Percentiles rank a stretch among this genome's conserved stretches.
These are phyloP conservation scores for Fusarium sp. DNA, from an alignment of 2,329 filamentous ascomycete genomes.

Conservation along the genomic window DNA sequence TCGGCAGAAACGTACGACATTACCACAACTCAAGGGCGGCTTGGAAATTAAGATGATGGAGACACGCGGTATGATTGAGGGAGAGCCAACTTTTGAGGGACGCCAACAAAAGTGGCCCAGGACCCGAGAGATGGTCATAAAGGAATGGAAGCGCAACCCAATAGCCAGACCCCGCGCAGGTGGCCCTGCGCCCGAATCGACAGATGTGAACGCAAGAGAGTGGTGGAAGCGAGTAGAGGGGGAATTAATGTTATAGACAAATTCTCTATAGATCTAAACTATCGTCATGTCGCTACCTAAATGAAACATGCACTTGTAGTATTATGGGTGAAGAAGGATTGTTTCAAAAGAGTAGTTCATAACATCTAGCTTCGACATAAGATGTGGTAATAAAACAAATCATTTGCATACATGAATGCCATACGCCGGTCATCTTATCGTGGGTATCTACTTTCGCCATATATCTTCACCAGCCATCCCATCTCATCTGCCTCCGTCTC, in stretches of 20 bases:
- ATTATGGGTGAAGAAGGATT: neutral
- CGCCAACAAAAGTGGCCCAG: slow-evolving; percentile 43
- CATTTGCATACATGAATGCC: slow-evolving; percentile 3
- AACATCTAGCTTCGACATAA: neutral
- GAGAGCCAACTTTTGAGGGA: slow-evolving; percentile 24
- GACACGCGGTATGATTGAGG: slow-evolving; percentile 22
- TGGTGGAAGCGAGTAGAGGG: slow-evolving; percentile 52
- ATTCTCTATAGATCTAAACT: slow-evolving; percentile 8
- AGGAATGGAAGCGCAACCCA: slow-evolving; percentile 47
- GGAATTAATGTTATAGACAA: slow-evolving; percentile 50
- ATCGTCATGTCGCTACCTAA: slow-evolving; percentile 1
- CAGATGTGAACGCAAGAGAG: slow-evolving; percentile 20
- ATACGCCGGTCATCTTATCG: slow-evolving; percentile 18
- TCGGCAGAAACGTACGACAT: slow-evolving; percentile 40
- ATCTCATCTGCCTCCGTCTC: slow-evolving; percentile 2
- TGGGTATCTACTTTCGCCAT: slow-evolving; percentile 39
- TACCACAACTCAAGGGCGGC: slow-evolving; percentile 47
- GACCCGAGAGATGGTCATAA: slow-evolving; percentile 39
- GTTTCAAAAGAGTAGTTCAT: neutral
- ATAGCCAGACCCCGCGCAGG: slow-evolving; percentile 30
- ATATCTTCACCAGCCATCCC: slow-evolving; percentile 2
- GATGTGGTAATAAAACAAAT: neutral
- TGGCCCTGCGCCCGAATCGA: slow-evolving; percentile 42
- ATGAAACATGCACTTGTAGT: slow-evolving; percentile 2
- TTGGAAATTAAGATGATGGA: slow-evolving; percentile 27